A percentile compares a stretch with the other conserved stretches of the same genome.
These are phyloP conservation scores for Cyanophora paradoxa DNA, from an alignment of 78 protist species.

Conservation along the genomic window DNA sequence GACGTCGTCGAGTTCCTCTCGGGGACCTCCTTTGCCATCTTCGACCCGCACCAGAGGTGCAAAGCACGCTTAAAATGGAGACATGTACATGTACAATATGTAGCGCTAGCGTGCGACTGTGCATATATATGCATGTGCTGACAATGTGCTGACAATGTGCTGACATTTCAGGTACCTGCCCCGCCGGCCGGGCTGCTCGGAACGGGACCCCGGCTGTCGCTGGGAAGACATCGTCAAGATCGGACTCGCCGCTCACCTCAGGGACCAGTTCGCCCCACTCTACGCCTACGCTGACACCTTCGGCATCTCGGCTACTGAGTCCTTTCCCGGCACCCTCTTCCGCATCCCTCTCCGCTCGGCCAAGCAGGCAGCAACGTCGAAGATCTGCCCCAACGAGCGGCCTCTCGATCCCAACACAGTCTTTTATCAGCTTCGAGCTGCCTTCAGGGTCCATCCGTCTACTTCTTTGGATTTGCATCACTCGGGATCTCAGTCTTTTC, in stretches of 20 bases:
- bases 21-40: neutral
- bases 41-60: conserved; percentile 23
- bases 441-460: no score
- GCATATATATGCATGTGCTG: neutral
- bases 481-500: no score
- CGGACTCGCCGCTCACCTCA: neutral
- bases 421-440: no score
- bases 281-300: neutral
- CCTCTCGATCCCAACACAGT: no score
- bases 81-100: neutral
- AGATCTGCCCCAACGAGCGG: no score
- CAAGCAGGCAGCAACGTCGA: no score
- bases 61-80: no score
- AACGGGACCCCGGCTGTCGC: neutral
- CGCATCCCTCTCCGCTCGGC: conserved; percentile 40
- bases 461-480: no score
- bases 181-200: neutral
- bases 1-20: conserved; percentile 21
- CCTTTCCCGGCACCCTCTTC: conserved; percentile 32
- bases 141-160: no score
- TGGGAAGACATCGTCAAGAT: neutral
- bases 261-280: conserved; percentile 13
- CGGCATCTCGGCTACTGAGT: neutral
- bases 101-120: neutral
- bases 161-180: no score